phyloP scores from a whole-genome alignment of 2,329 filamentous ascomycete species.

The Magnaporthiopsis poae region DNA sequence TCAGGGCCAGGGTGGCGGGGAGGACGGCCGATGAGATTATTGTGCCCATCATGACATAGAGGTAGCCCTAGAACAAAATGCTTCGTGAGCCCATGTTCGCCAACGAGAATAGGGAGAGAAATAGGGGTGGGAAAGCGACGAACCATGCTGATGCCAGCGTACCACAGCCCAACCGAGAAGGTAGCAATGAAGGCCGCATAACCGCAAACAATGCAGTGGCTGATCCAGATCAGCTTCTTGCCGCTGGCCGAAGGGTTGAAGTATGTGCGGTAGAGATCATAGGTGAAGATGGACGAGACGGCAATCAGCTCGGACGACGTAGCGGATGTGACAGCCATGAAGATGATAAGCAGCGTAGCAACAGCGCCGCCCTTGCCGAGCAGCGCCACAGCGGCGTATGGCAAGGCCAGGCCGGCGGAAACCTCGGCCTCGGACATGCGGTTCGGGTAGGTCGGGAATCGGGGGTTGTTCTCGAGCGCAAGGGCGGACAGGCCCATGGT shows the following conservation, averaged over 20 bases:
- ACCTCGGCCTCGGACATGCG: constrained; percentile 67
- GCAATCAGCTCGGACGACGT: constrained; percentile 78
- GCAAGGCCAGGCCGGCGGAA: constrained; percentile 71
- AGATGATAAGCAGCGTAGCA: constrained; percentile 69
- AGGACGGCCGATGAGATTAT: constrained; percentile 80
- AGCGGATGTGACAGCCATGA: constrained; percentile 78
- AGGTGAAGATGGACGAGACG: constrained; percentile 78
- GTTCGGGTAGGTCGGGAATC: constrained; percentile 62
- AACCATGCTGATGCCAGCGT: constrained; percentile 73
- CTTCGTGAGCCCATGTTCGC: background rate
- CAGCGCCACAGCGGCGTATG: constrained; percentile 73
- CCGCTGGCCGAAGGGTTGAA: constrained; percentile 69
- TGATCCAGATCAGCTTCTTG: constrained; percentile 68
- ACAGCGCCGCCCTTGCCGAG: constrained; percentile 73
- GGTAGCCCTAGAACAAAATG: constrained; percentile 9
- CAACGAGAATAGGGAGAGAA: background rate
- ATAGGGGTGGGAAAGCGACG: constrained; percentile 34
- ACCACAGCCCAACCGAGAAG: constrained; percentile 66
- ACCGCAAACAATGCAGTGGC: constrained; percentile 57
- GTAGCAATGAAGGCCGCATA: constrained; percentile 66
- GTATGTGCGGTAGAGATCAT: constrained; percentile 81
- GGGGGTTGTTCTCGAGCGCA: constrained; percentile 63
- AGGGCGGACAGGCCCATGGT: constrained; percentile 79
- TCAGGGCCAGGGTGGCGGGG: constrained; percentile 67
- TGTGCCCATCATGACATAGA: constrained; percentile 84